Evolutionary conservation across 768 basidiomycete species (phyloP).

Genomic region (Kwoniella bestiolae): DNA sequence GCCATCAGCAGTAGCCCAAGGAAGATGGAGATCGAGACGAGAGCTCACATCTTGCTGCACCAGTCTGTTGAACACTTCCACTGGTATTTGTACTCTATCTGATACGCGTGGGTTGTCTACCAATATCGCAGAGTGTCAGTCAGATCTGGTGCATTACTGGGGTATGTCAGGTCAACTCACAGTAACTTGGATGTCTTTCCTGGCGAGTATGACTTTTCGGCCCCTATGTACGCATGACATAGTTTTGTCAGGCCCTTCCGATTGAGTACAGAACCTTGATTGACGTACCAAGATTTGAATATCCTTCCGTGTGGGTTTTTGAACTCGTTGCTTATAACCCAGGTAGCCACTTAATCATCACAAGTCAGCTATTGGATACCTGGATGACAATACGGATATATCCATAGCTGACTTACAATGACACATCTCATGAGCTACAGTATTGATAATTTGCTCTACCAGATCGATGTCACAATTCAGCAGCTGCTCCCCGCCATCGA

Average conservation of each 20-base stretch:
- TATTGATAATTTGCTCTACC: conserved; percentile 77
- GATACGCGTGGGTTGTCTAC: conserved; percentile 59
- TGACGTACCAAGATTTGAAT: conserved; percentile 71
- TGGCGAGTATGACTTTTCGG: conserved; percentile 67
- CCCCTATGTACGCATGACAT: conserved; percentile 63
- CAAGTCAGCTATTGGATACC: neutral
- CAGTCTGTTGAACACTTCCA: conserved; percentile 44
- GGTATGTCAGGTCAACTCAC: conserved; percentile 31
- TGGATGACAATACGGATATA: neutral
- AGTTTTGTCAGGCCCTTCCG: neutral
- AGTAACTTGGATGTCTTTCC: conserved; percentile 73
- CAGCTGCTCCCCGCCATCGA: neutral
- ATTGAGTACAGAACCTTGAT: neutral
- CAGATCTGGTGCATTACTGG: neutral
- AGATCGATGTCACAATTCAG: neutral
- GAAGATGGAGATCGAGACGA: neutral
- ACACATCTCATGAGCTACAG: conserved; percentile 89
- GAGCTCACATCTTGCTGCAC: conserved; percentile 56
- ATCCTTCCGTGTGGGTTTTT: conserved; percentile 74
- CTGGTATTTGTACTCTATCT: conserved; percentile 58
- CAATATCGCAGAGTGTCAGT: neutral
- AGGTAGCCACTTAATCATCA: conserved; percentile 65
- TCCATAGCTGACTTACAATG: conserved; percentile 60
- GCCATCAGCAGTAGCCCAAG: too few species aligned
- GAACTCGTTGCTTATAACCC: conserved; percentile 74